phyloP scores from a whole-genome alignment of 192 early-diverging fungal genomes.

The Coemansia erecta region DNA sequence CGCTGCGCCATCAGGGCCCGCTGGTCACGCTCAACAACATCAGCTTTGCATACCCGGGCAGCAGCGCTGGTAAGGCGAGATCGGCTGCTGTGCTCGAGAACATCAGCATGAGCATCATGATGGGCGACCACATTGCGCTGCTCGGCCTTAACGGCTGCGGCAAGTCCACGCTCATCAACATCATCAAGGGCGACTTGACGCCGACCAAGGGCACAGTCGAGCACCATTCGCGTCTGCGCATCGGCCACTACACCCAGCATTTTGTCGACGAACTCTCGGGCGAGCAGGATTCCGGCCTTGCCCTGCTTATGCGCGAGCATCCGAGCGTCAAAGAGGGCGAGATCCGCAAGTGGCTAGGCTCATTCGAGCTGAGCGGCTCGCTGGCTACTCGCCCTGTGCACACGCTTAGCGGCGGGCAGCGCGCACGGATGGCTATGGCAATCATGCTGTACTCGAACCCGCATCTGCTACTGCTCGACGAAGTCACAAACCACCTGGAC shows the following conservation, averaged over 20 bases:
- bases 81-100: conserved; percentile 55
- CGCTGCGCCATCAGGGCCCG: conserved; percentile 63
- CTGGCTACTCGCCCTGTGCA: conserved; percentile 61
- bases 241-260: conserved; percentile 86
- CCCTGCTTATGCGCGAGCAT: conserved; percentile 47
- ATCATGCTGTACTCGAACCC: conserved; percentile 62
- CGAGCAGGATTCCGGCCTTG: conserved; percentile 54
- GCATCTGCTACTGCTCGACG: conserved; percentile 73
- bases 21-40: conserved; percentile 66
- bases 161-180: conserved; percentile 75
- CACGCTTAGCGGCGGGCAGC: conserved; percentile 79
- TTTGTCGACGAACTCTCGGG: conserved; percentile 68
- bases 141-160: conserved; percentile 84
- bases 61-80: conserved; percentile 7
- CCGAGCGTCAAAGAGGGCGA: conserved; percentile 59
- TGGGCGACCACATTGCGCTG: conserved; percentile 67
- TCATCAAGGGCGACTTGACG: conserved; percentile 62
- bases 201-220: conserved; percentile 67
- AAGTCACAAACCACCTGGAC: conserved; percentile 89
- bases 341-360: conserved; percentile 69
- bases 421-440: conserved; percentile 74
- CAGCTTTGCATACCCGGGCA: conserved; percentile 31
- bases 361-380: conserved; percentile 70
- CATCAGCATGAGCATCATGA: conserved; percentile 69
- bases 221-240: conserved; percentile 60